A percentile compares a stretch with the other conserved stretches of the same genome.
phyloP scores from a whole-genome alignment of 495 filamentous ascomycete genomes.

The Bathelium albidoporum region DNA sequence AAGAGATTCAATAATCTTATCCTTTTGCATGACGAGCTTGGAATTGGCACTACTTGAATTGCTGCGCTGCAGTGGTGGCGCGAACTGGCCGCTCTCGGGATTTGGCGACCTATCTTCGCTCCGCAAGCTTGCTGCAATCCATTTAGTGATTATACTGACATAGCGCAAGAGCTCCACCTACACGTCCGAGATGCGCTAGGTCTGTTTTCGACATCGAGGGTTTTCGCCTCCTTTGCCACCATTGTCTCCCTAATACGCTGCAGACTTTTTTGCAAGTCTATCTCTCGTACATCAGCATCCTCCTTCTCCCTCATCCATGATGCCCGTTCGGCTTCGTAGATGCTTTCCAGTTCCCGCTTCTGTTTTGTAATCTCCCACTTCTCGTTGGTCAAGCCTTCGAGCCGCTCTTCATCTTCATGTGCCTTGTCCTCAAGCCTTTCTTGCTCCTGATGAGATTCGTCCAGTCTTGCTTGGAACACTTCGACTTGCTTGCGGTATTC shows the following conservation, averaged over 20 bases:
- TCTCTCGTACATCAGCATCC: conserved; percentile 68
- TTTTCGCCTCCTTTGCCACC: conserved; percentile 53
- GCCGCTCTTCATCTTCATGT: conserved; percentile 70
- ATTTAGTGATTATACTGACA: conserved; percentile 8
- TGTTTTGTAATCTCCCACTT: conserved; percentile 68
- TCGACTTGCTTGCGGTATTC: conserved; percentile 75
- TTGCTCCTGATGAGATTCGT: conserved; percentile 77
- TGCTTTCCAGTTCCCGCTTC: conserved; percentile 76
- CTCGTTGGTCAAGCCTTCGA: conserved; percentile 69
- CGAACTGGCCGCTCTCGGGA: conserved; percentile 49
- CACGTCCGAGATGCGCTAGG: conserved; percentile 8
- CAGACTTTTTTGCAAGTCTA: conserved; percentile 79
- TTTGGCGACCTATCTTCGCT: conserved; percentile 36
- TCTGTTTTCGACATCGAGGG: conserved; percentile 50
- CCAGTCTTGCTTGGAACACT: conserved; percentile 72
- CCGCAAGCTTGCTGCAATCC: conserved; percentile 22
- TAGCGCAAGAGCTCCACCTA: background rate
- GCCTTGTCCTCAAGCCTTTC: conserved; percentile 71
- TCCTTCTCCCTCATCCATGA: conserved; percentile 85
- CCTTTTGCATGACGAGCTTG: conserved; percentile 82
- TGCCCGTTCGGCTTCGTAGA: conserved; percentile 81
- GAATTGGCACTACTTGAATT: conserved; percentile 69
- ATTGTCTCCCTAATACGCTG: conserved; percentile 82
- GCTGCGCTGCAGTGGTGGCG: conserved; percentile 74
- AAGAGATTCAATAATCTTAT: conserved; percentile 87